Percentiles rank a stretch among this genome's conserved stretches.
These are phyloP conservation scores for Monotropa hypopitys DNA, from an alignment of 179 eudicot genomes.

Conservation along the genomic window DNA sequence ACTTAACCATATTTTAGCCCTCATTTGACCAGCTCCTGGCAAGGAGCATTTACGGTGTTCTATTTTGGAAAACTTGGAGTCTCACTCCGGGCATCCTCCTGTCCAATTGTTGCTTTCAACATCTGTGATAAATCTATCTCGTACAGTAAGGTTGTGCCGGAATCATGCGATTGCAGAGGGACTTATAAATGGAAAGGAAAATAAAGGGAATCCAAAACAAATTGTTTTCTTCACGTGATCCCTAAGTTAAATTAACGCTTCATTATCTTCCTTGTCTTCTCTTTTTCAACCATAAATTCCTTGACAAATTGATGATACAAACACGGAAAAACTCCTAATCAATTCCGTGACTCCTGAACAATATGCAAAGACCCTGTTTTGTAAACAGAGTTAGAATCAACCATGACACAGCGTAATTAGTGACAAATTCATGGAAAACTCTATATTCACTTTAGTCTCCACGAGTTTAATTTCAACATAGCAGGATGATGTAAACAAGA, in stretches of 20 bases:
- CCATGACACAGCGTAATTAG: background rate
- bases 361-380: too few species aligned
- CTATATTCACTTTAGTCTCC: background rate
- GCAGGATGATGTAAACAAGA: background rate
- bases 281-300: background rate
- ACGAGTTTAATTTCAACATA: background rate
- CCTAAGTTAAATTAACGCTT: background rate
- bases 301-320: background rate
- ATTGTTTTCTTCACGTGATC: background rate
- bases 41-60: background rate
- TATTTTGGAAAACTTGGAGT: background rate
- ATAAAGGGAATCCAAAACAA: background rate
- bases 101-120: background rate
- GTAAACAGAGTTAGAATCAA: background rate
- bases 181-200: background rate
- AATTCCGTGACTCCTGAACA: background rate
- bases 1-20: background rate
- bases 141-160: background rate
- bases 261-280: background rate
- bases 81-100: background rate
- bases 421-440: background rate
- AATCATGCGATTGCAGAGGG: background rate
- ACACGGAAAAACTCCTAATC: background rate
- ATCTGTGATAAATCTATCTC: background rate
- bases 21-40: background rate